These are phyloP conservation scores for Pythium rishiriense DNA, from an alignment of 352 stramenopile genomes.

Conservation along the genomic window DNA sequence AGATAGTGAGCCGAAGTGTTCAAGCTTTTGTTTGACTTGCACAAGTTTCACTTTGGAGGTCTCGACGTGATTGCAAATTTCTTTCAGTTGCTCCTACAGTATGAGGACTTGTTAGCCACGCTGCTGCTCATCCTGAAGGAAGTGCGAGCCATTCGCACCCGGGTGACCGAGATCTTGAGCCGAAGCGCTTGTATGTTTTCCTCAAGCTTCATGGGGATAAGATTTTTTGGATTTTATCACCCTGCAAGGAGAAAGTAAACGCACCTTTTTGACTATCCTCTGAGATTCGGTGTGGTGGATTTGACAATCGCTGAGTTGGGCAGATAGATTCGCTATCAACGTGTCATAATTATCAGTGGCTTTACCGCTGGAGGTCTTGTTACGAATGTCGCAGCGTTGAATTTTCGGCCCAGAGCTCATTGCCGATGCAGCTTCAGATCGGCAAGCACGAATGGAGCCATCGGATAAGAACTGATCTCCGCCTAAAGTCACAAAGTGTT, in stretches of 20 bases:
- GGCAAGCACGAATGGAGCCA: slow-evolving; percentile 30
- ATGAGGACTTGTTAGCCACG: neutral
- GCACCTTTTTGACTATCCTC: neutral
- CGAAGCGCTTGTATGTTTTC: no score
- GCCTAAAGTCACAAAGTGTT: slow-evolving; percentile 29
- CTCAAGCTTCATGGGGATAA: no score
- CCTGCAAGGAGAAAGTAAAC: no score
- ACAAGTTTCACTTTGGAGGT: neutral
- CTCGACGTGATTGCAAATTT: neutral
- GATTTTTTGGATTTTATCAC: no score
- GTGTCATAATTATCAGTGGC: neutral
- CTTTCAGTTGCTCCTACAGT: neutral
- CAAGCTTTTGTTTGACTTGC: neutral
- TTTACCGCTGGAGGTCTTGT: neutral
- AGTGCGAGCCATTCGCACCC: neutral
- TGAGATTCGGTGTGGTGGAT: neutral
- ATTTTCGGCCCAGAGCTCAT: neutral
- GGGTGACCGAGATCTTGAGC: neutral
- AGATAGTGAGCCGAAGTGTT: neutral
- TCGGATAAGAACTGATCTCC: slow-evolving; percentile 34
- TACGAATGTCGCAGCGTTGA: no score
- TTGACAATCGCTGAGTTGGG: neutral
- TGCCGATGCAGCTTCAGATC: neutral
- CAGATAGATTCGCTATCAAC: neutral
- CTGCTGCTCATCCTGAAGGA: neutral